Evolutionary conservation across 2,329 filamentous ascomycete species (phyloP).

Genomic region (Mollisia scopiformis): DNA sequence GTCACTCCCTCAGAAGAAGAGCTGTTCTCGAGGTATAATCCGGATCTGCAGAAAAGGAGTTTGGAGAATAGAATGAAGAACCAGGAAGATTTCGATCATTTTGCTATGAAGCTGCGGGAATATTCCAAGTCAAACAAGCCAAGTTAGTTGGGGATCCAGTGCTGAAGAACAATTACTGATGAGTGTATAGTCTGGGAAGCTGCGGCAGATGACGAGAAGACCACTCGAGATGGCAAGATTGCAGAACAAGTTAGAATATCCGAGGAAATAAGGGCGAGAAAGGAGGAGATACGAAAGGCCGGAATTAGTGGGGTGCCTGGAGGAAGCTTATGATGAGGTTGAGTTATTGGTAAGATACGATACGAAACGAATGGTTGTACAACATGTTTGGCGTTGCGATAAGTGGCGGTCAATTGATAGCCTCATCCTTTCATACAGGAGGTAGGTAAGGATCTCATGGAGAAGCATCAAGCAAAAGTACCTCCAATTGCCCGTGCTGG

Average conservation of each 20-base stretch:
- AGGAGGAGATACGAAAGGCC: constrained; percentile 44
- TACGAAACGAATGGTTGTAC: constrained; percentile 7
- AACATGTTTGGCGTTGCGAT: constrained; percentile 7
- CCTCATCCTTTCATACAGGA: neutral
- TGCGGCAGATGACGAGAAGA: constrained; percentile 43
- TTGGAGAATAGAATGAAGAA: constrained; percentile 76
- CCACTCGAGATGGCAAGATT: constrained; percentile 39
- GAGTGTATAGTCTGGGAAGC: constrained; percentile 47
- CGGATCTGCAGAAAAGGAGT: constrained; percentile 87
- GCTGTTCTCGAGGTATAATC: constrained; percentile 89
- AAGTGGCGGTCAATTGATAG: no score
- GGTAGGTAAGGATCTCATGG: neutral
- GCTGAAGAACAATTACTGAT: neutral
- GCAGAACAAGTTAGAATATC: constrained; percentile 39
- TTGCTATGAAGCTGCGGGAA: constrained; percentile 81
- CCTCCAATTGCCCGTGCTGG: neutral
- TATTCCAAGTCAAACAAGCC: constrained; percentile 91
- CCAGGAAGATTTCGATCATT: constrained; percentile 87
- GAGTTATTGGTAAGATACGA: neutral
- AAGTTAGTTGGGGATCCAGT: constrained; percentile 53
- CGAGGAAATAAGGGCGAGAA: constrained; percentile 43
- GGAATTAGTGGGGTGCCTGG: constrained; percentile 26
- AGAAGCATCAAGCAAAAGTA: neutral
- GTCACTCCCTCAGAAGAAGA: constrained; percentile 87
- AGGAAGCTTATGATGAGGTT: constrained; percentile 24